Conservation (phyloP, 2,329 filamentous ascomycete species). For the Aspergillus sp. region DNA sequence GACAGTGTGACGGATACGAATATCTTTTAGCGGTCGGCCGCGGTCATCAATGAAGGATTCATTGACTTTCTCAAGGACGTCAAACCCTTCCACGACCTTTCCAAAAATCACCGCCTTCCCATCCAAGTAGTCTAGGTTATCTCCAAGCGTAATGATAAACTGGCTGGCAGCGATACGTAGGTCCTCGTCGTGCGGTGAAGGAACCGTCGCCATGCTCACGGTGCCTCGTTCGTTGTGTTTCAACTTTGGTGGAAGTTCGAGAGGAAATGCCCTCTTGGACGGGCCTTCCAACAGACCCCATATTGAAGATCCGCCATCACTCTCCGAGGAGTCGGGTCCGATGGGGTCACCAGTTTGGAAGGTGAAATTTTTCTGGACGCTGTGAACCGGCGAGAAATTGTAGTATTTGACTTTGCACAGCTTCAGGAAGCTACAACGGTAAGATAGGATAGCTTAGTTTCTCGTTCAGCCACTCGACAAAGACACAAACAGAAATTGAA, state of each 20-base stretch:
- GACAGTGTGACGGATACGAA: conserved; percentile 88
- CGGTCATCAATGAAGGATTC: conserved; percentile 79
- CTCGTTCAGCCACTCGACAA: conserved; percentile 49
- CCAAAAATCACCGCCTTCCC: conserved; percentile 94
- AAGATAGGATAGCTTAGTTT: conserved; percentile 46
- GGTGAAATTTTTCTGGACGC: conserved; percentile 89
- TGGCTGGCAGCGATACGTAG: conserved; percentile 81
- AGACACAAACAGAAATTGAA: conserved; percentile 2
- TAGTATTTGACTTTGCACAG: conserved; percentile 99
- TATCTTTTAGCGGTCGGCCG: conserved; percentile 85
- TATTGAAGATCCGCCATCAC: conserved; percentile 88
- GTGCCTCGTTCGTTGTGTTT: conserved; percentile 87
- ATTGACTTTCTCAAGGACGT: conserved; percentile 90
- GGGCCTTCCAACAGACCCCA: conserved; percentile 76
- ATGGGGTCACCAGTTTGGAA: conserved; percentile 95
- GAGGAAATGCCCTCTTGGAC: conserved; percentile 70
- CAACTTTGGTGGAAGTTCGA: conserved; percentile 79
- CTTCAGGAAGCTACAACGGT: conserved; percentile 75
- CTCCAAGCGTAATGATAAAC: conserved; percentile 87
- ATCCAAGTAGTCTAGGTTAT: conserved; percentile 84
- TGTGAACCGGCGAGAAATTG: conserved; percentile 92
- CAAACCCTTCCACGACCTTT: conserved; percentile 92
- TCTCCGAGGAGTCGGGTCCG: conserved; percentile 75
- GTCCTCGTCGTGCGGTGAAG: conserved; percentile 70
- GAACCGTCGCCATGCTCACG: conserved; percentile 95